phyloP scores from a whole-genome alignment of 352 stramenopile species.

The Phytophthora fragariae region DNA sequence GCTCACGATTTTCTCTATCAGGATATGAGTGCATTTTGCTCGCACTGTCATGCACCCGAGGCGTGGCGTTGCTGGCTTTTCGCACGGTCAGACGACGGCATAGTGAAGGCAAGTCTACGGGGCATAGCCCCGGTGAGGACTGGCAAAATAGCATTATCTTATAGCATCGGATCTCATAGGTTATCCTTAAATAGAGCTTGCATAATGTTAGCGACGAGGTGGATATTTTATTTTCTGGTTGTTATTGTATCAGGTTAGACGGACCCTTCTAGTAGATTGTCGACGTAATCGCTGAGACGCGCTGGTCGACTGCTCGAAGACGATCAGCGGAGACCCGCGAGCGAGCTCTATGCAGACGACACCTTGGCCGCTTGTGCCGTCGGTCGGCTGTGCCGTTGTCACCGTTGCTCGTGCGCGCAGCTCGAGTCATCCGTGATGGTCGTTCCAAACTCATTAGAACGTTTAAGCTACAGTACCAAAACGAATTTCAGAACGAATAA shows the following conservation, averaged over 20 bases:
- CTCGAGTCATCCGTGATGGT: background rate
- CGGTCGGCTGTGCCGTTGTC: background rate
- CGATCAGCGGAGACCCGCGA: background rate
- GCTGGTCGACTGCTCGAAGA: background rate
- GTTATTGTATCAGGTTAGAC: background rate
- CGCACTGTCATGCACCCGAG: background rate
- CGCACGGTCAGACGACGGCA: background rate
- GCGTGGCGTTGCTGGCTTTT: conserved; percentile 22
- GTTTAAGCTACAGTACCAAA: too few species aligned
- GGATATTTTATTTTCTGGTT: too few species aligned
- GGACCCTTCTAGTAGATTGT: background rate
- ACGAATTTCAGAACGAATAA: too few species aligned
- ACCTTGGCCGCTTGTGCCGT: background rate
- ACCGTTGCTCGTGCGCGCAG: background rate
- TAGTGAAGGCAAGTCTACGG: conserved; percentile 9
- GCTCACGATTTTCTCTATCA: conserved; percentile 34
- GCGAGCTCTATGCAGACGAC: background rate
- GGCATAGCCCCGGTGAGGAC: background rate
- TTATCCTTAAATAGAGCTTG: too few species aligned
- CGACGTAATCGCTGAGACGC: background rate
- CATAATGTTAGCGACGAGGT: too few species aligned
- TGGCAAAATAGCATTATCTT: background rate
- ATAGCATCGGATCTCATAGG: background rate
- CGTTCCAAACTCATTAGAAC: too few species aligned
- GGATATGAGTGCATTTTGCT: conserved; percentile 33